Evolutionary conservation across 2,329 filamentous ascomycete species (phyloP), one percentile per base, ranked within the genome.

Genomic region (Pseudocercospora macadamiae): DNA sequence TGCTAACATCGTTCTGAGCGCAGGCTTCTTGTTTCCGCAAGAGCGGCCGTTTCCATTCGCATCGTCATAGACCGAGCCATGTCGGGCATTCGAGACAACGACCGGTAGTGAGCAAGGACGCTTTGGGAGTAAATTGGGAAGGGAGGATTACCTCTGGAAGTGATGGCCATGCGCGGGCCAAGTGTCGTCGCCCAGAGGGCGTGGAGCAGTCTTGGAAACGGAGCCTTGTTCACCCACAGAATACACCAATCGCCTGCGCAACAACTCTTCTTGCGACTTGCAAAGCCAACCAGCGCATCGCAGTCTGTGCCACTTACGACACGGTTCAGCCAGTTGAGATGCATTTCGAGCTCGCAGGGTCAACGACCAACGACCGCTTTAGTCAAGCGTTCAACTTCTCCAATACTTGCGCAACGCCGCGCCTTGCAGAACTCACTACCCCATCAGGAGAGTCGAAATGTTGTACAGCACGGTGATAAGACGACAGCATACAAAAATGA

Each of bases 181-280:
- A 62, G 54, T 54, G 32, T 68, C 23, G 28, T 69, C 14, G 65
- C 65, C 57, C 64, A 64, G 47, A 61, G 64, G 49, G 71, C 71
- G 10, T 74, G 71, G 71, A 65, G 72, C 44, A 71, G 71, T 52
- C 34, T 70, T 28, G 71, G 71, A 10, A 73, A 69, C 37, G 71
- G 71, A 39, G 69, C 71, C n/a, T 61, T 72, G 16, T 71, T 72
- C 58, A 72, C 67, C 9, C 68, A 67, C 26, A 72, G 69, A 70
- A 71, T 71, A 72, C 60, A 56, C 48, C 26, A 54, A 18, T 51
- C 51, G 28, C 25, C 57, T 6, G 36, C 44, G 4, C 45, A 51
- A 23, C 30, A 49, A 19, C 36, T 45, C 14, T 19, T 25, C 26
- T 25, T 36, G 36, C 54, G 32, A 45, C 51, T 44, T 8, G 28